Conservation (phyloP, 192 early-diverging fungal species). For the Podila clonocystis region DNA sequence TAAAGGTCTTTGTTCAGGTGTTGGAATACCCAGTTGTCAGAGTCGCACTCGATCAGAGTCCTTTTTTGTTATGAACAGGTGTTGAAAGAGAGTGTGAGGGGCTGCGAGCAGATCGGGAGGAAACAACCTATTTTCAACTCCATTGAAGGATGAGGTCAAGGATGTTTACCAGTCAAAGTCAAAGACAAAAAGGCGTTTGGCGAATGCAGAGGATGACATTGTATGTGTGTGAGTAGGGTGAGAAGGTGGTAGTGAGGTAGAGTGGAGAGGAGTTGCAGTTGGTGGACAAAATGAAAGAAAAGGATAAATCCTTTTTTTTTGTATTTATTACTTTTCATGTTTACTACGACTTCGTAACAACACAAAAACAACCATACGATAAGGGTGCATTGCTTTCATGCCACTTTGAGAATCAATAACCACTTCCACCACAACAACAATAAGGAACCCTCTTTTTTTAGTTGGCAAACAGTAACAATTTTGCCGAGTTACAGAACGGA, state of each 20-base stretch:
- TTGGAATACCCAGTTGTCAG: slow-evolving; percentile 60
- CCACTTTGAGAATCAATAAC: no score
- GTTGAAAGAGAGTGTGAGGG: neutral
- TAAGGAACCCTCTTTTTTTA: no score
- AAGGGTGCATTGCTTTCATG: no score
- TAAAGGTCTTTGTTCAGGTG: slow-evolving; percentile 45
- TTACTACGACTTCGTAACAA: no score
- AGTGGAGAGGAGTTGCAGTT: neutral
- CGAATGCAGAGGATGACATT: slow-evolving; percentile 21
- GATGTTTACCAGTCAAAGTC: slow-evolving; percentile 73
- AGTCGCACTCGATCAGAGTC: slow-evolving; percentile 72
- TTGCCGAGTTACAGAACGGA: neutral
- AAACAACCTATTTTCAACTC: no score
- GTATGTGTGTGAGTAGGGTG: neutral
- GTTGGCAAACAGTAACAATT: slow-evolving; percentile 1
- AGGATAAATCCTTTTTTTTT: no score
- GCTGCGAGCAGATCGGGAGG: neutral
- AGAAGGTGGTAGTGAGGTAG: neutral
- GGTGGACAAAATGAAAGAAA: neutral
- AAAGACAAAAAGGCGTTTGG: slow-evolving; percentile 64
- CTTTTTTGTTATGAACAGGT: slow-evolving; percentile 25
- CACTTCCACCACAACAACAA: no score
- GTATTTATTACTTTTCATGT: no score
- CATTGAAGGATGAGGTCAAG: no score
- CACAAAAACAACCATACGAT: no score